Percentiles rank a stretch among this genome's conserved stretches.
These are phyloP conservation scores for Rhodofomes roseus DNA, from an alignment of 1,284 basidiomycete genomes.

Conservation along the genomic window DNA sequence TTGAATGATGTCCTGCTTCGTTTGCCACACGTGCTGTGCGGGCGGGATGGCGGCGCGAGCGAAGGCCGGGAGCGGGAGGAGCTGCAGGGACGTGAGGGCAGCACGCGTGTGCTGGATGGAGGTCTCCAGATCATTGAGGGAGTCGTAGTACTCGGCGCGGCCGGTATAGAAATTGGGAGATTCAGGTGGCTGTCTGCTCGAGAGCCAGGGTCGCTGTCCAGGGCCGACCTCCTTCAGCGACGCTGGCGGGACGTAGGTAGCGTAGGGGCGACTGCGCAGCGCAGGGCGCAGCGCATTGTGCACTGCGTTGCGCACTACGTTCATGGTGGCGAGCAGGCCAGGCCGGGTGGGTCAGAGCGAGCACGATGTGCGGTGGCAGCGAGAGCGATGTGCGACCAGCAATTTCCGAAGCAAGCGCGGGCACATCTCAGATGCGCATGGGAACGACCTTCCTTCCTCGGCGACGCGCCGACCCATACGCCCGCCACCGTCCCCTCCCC, in stretches of 20 bases:
- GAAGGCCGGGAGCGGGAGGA: constrained; percentile 76
- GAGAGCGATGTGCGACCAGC: background rate
- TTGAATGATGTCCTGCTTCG: constrained; percentile 52
- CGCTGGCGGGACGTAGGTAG: constrained; percentile 32
- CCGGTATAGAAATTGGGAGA: constrained; percentile 88
- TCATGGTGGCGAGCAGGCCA: constrained; percentile 12
- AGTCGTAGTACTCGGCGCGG: constrained; percentile 75
- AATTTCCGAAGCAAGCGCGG: background rate
- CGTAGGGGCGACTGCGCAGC: constrained; percentile 16
- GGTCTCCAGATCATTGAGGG: constrained; percentile 64
- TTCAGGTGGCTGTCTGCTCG: constrained; percentile 34
- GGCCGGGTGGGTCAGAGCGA: constrained; percentile 5
- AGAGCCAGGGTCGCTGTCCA: constrained; percentile 13
- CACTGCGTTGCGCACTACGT: constrained; percentile 12
- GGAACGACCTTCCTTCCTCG: constrained; percentile 15
- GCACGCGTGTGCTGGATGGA: constrained; percentile 57
- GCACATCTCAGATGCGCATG: constrained; percentile 6
- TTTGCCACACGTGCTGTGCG: constrained; percentile 66
- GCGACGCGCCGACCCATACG: background rate
- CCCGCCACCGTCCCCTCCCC: background rate
- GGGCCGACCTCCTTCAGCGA: constrained; percentile 24
- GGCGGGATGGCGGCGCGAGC: constrained; percentile 59
- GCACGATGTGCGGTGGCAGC: constrained; percentile 1
- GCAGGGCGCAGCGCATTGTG: constrained; percentile 11
- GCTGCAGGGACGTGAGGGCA: constrained; percentile 61